Evolutionary conservation across 1,139 yeast species (phyloP).

Genomic region (Schizosaccharomyces versatilis): DNA sequence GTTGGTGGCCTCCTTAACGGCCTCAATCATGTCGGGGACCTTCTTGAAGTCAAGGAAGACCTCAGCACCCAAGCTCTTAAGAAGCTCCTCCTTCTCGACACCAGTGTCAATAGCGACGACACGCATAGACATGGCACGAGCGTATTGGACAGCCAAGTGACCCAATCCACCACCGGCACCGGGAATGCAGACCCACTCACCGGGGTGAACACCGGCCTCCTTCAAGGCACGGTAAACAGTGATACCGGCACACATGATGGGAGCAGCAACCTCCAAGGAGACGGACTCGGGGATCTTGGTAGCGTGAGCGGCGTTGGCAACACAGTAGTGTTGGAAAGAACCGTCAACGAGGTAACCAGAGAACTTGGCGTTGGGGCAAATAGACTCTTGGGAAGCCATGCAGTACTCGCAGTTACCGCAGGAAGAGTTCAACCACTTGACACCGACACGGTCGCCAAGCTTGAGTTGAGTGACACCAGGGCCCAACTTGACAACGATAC

Average conservation of each 20-base stretch:
- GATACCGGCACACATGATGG: slow-evolving; percentile 62
- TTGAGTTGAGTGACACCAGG: slow-evolving; percentile 43
- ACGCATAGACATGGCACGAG: slow-evolving; percentile 60
- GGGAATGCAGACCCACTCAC: slow-evolving; percentile 61
- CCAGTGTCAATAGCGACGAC: slow-evolving; percentile 41
- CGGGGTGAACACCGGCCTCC: slow-evolving; percentile 42
- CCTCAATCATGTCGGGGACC: slow-evolving; percentile 29
- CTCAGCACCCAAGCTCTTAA: slow-evolving; percentile 44
- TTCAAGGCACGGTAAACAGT: slow-evolving; percentile 68
- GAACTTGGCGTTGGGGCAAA: slow-evolving; percentile 44
- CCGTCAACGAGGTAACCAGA: slow-evolving; percentile 70
- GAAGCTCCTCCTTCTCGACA: slow-evolving; percentile 17
- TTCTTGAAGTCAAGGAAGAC: slow-evolving; percentile 39
- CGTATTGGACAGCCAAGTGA: slow-evolving; percentile 58
- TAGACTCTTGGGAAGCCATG: slow-evolving; percentile 41
- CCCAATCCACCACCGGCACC: slow-evolving; percentile 82
- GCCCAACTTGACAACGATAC: slow-evolving; percentile 2
- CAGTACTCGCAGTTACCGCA: slow-evolving; percentile 58
- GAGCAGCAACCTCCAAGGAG: slow-evolving; percentile 54
- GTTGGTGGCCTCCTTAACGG: slow-evolving; percentile 32
- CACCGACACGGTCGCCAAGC: slow-evolving; percentile 58
- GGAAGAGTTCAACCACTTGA: slow-evolving; percentile 45
- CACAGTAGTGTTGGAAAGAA: slow-evolving; percentile 63
- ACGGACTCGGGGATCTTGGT: slow-evolving; percentile 51
- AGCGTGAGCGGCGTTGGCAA: slow-evolving; percentile 72